These are phyloP conservation scores for Thalassia testudinum DNA, from an alignment of 116 monocot species.

Conservation along the genomic window DNA sequence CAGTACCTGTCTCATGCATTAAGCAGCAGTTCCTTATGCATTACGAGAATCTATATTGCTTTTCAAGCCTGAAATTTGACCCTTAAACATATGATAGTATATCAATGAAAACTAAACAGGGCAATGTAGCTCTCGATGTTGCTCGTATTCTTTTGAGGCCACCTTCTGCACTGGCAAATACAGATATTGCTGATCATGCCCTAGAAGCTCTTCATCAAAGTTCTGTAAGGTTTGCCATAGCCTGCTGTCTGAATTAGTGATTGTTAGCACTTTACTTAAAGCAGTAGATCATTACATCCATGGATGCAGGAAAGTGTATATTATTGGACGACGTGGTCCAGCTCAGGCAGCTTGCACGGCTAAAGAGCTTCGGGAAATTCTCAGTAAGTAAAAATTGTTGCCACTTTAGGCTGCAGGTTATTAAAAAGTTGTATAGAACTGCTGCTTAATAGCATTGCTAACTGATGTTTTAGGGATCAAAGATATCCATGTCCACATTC, in stretches of 20 bases:
- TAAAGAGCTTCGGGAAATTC: constrained; percentile 93
- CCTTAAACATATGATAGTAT: too few relatives aligned
- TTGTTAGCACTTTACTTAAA: not conserved
- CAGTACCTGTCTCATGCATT: too few relatives aligned
- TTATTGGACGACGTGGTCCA: constrained; percentile 93
- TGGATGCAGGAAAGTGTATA: constrained; percentile 56
- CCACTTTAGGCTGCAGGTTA: too few relatives aligned
- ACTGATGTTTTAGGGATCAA: constrained; percentile 49
- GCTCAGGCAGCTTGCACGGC: constrained; percentile 97
- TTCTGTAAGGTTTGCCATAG: constrained; percentile 61
- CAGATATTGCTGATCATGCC: constrained; percentile 86
- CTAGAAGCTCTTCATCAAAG: constrained; percentile 53
- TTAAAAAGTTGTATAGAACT: too few relatives aligned
- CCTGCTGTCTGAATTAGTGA: not conserved
- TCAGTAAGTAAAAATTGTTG: constrained; percentile 25
- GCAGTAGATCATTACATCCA: not conserved
- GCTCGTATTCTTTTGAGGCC: constrained; percentile 87
- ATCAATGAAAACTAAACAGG: too few relatives aligned
- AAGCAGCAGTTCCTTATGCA: too few relatives aligned
- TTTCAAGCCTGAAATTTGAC: too few relatives aligned
- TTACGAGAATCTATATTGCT: too few relatives aligned
- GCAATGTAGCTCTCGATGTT: constrained; percentile 97
- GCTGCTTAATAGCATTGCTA: not conserved
- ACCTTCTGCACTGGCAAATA: constrained; percentile 44
- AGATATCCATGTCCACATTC: constrained; percentile 46